Percentiles rank a stretch among this genome's conserved stretches.
Conservation (phyloP, 2,329 filamentous ascomycete species). For the Xylariales sp. region DNA sequence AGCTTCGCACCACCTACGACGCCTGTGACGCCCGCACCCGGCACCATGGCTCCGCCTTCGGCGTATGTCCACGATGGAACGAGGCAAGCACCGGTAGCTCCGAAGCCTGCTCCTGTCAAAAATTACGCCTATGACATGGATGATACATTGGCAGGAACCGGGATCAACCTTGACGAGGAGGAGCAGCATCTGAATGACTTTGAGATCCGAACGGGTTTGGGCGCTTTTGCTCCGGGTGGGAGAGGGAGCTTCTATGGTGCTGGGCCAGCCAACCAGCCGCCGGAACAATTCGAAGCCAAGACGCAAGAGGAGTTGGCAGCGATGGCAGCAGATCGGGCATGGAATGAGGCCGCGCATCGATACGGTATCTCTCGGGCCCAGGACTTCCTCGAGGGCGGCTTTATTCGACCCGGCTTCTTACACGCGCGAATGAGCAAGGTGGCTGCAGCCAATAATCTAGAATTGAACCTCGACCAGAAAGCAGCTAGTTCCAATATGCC, state of each 20-base stretch:
- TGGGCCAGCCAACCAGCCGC: constrained; percentile 60
- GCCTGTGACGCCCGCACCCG: constrained; percentile 15
- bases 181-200: constrained; percentile 73
- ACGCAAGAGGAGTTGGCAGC: constrained; percentile 62
- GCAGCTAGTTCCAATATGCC: constrained; percentile 31
- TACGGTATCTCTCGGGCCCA: constrained; percentile 58
- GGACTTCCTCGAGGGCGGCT: constrained; percentile 65
- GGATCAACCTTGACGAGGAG: constrained; percentile 82
- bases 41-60: constrained; percentile 29
- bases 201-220: constrained; percentile 49
- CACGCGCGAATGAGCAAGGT: constrained; percentile 56
- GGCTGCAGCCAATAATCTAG: constrained; percentile 52
- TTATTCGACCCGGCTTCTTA: constrained; percentile 60
- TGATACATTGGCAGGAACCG: constrained; percentile 78
- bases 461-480: constrained; percentile 52
- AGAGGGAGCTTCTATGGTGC: constrained; percentile 59
- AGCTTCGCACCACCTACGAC: constrained; percentile 21
- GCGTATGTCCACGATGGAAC: constrained; percentile 24
- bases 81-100: constrained; percentile 52
- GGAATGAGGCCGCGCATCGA: constrained; percentile 59
- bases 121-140: constrained; percentile 68
- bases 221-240: constrained; percentile 49
- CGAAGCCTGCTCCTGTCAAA: constrained; percentile 57
- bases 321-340: constrained; percentile 60
- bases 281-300: constrained; percentile 37